Base-by-base conservation (phyloP, 768 basidiomycete genomes). In the Austroboletus eburneus region DNA sequence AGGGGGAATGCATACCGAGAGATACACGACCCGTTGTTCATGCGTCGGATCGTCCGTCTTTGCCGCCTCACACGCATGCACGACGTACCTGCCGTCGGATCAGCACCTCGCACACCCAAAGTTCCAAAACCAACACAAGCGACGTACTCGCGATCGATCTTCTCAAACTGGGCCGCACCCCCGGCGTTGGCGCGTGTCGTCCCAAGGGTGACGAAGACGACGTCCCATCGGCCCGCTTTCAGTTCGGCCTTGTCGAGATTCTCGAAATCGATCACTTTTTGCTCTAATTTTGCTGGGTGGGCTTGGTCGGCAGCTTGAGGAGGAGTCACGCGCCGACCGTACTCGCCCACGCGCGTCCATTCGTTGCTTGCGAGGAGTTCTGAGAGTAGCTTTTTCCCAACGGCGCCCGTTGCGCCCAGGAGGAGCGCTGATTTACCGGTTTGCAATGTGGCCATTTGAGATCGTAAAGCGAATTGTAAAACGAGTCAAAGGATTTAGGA, bases 131-230 rank as follows among this genome's bases (percentile, higher is more conserved):
- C 5, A 23, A 30, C 3, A 3, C 5, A 2, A 1, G 4, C 17
- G 29, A 69, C 78, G 49, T 53, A 88, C 81, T 86, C 81, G 63
- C 83, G 70, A 56, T 90, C 89, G 46, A 91, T 87, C 69, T 79
- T 85, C 58, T 83, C 81, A 51, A 88, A 91, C 9, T 74, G 74
- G 29, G 74, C 78, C 1, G 75, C 76, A 51, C 82, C 76, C 3
- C 86, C 86, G 0, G 86, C 87, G 14, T 25, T 48, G 14, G 73
- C 76, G 21, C 67, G 72, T 12, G 80, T 81, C 17, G 87, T 90
- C 8, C 87, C 89, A 9, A 91, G 64, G 71, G 85, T 74, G 50
- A 91, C 79, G 57, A 81, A 84, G 0, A 91, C 81, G 18, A 85
- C 80, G 63, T 89, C 86, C 81, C 84, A 88, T 36, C 75, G 77